Conservation (phyloP, 2,329 filamentous ascomycete species). For the Celoporthe dispersa region DNA sequence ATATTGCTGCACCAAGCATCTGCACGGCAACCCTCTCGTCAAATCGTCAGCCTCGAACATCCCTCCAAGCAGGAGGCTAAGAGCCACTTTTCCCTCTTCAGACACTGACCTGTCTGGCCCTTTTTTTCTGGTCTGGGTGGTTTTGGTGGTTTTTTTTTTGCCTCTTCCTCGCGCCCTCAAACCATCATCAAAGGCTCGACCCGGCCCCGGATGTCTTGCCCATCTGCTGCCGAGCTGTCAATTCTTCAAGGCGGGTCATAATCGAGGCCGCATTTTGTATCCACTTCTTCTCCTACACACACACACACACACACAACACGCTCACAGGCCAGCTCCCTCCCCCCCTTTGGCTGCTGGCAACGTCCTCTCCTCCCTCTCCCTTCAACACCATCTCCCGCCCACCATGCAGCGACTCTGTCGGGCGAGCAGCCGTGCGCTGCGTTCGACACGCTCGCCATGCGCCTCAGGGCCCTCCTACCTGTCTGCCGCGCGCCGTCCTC, state of each 20-base stretch:
- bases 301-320: background rate
- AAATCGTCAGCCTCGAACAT: constrained; percentile 5
- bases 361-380: constrained; percentile 1
- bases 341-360: background rate
- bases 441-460: constrained; percentile 42
- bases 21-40: constrained; percentile 7
- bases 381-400: constrained; percentile 13
- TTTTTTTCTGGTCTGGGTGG: too few relatives aligned
- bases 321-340: background rate
- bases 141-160: background rate
- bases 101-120: constrained; percentile 13
- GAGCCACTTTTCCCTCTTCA: constrained; percentile 24
- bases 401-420: constrained; percentile 30
- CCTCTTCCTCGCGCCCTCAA: background rate
- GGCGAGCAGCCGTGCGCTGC: constrained; percentile 35
- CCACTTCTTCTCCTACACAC: constrained; percentile 16
- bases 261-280: constrained; percentile 18
- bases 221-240: constrained; percentile 23
- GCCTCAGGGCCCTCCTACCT: constrained; percentile 44
- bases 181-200: constrained; percentile 12
- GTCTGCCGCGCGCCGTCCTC: constrained; percentile 52
- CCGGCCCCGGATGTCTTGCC: constrained; percentile 26
- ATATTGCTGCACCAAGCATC: constrained; percentile 13
- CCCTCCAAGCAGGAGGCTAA: background rate
- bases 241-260: constrained; percentile 14